Evolutionary conservation across 148 eudicot genomes (phyloP), one percentile per base, ranked within the genome.

Genomic region (Salicornia ramosissima): DNA sequence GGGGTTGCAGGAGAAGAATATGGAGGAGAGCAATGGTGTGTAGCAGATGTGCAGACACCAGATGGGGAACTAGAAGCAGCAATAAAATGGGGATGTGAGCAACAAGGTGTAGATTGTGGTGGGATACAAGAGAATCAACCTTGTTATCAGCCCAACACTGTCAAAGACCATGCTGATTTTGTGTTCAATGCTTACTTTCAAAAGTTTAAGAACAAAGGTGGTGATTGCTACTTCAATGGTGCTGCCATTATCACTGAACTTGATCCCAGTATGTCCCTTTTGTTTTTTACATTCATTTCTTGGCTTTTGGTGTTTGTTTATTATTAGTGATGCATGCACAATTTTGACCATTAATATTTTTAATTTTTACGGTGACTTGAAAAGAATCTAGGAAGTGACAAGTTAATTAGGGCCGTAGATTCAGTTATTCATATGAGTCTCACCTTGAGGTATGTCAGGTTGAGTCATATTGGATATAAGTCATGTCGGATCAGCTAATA

Each of bases 111-210:
- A 54, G 77, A 87, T 36, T 91, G 97, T 73, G 75, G 70, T 21
- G 47, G 73, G 74, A 78, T 87, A 34, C 82, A 84, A 67, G 71
- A 24, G 11, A 79, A 82, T 22, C 84, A 85, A 51, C 73, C 84
- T 22, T 92, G 97, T 62, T 84, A 70, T 64, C 43, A 67, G 0
- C 96, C 97, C 7, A 87, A 86, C 77, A 89, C 92, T 0, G 15
- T 74, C 1, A 86, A 74, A 72, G 89, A 86, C 68, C 97, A 92
- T 71, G 96, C 96, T 65, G 87, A 92, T 2, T 86, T 80, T 69
- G 92, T 84, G 45, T 92, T 92, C 83, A 92, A 92, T 71, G 80
- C 78, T 77, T 92, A 92, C 75, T 89, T 78, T 68, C 96, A 89
- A 67, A 89, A 82, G 33, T 40, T 79, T 46, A 92, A 92, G 86